Conservation (phyloP, 164 flowering plant species). For the Annona cherimola region DNA sequence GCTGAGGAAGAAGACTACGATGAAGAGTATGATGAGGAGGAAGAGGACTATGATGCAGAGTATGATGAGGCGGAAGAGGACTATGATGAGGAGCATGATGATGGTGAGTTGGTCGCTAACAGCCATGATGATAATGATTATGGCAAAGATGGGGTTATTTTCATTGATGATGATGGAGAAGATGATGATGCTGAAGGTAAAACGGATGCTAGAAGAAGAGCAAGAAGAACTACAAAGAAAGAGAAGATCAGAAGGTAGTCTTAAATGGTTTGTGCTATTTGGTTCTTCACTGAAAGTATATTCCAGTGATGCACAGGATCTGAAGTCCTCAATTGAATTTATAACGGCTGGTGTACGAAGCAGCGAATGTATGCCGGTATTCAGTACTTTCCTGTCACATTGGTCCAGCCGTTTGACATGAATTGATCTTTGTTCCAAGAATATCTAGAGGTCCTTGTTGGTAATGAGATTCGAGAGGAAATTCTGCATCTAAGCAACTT, state of each 20-base stretch:
- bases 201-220: constrained; percentile 5
- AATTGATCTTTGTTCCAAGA: too few species aligned
- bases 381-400: too few species aligned
- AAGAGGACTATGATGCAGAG: constrained; percentile 21
- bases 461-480: too few species aligned
- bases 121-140: constrained; percentile 11
- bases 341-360: too few species aligned
- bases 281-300: too few species aligned
- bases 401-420: too few species aligned
- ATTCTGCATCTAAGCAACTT: too few species aligned
- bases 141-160: not conserved
- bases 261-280: not conserved
- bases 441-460: too few species aligned
- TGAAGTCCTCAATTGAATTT: too few species aligned
- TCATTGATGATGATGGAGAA: constrained; percentile 8
- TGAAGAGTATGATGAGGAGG: constrained; percentile 21
- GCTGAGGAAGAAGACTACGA: constrained; percentile 1
- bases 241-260: constrained; percentile 28
- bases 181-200: constrained; percentile 5
- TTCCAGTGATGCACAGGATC: too few species aligned
- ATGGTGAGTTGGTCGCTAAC: constrained; percentile 2
- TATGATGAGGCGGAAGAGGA: constrained; percentile 26
- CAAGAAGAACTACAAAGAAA: constrained; percentile 17
- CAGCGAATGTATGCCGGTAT: too few species aligned
- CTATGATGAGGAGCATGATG: constrained; percentile 1